These are phyloP conservation scores for Capniomyces stellatus DNA, from an alignment of 371 early-diverging fungal genomes.

Conservation along the genomic window DNA sequence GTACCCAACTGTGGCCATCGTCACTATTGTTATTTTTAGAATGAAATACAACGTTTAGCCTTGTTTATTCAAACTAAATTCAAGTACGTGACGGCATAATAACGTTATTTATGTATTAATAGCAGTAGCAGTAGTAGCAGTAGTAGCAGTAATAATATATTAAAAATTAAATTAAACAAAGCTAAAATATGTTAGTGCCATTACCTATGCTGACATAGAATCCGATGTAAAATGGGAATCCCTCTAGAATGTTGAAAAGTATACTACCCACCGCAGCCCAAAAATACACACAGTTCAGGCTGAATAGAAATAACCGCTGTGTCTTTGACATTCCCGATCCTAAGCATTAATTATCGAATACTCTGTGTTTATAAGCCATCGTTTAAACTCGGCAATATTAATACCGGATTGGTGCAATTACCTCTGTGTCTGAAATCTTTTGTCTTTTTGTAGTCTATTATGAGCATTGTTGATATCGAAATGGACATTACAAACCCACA, in stretches of 20 bases:
- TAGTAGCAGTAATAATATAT: no score
- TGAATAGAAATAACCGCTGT: neutral
- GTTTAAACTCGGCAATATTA: neutral
- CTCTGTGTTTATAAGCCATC: neutral
- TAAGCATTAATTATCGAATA: neutral
- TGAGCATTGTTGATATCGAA: neutral
- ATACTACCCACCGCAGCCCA: neutral
- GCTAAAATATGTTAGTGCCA: no score
- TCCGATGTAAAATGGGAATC: neutral
- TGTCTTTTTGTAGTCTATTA: neutral
- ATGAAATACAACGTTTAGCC: no score
- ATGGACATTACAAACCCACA: neutral
- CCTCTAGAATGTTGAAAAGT: neutral
- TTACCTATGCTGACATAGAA: no score
- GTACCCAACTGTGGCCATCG: slow-evolving; percentile 1
- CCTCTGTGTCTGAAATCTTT: neutral
- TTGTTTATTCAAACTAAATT: no score
- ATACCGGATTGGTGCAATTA: neutral
- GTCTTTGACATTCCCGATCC: neutral
- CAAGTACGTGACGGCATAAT: no score
- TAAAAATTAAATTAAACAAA: no score
- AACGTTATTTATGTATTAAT: no score
- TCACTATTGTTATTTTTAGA: no score
- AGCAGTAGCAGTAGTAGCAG: no score
- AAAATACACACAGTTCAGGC: neutral